Evolutionary conservation across 345 rosid species (phyloP), one percentile per base, ranked within the genome.

Genomic region (Erysimum cheiranthoides): DNA sequence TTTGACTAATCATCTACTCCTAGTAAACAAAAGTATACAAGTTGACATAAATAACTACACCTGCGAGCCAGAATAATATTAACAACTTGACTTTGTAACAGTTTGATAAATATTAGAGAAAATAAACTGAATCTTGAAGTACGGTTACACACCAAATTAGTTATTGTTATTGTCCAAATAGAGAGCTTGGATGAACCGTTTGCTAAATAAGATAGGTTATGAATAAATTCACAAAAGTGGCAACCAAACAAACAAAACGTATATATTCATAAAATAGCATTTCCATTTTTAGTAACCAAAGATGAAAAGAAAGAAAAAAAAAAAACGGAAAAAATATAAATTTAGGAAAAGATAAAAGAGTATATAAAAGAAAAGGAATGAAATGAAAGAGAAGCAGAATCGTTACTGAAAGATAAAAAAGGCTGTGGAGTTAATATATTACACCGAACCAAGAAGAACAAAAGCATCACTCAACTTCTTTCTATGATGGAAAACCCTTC

Each of bases 401-500:
- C 61, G 78, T 56, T 56, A 65, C 28, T 21, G 63, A 46, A 46
- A 66, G 59, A 34, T n/a, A 61, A 63, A 17, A 74, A 63, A 49
- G 34, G 60, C 13, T 28, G 67, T 57, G 67, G 67, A 64, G 31
- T 71, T 69, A 42, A 61, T 77, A 53, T 54, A 70, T 45, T 53
- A 76, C 80, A 76, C 74, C 49, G 64, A 63, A 77, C 54, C 66
- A 70, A 63, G 68, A 63, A 77, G 76, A 63, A 70, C 66, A 70
- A 63, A 63, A 71, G 66, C 35, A 77, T 62, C 60, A 47, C 66
- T 77, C 80, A 77, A 60, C 73, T 70, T 64, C 53, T 39, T 10
- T 59, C 73, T 50, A 46, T 35, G 68, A 60, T 60, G 54, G 68
- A 49, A 49, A 58, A 9, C 67, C 18, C 61, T 59, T 49, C 35